These are phyloP conservation scores for Aphanocladium album DNA, from an alignment of 2,329 filamentous ascomycete species.

Conservation along the genomic window DNA sequence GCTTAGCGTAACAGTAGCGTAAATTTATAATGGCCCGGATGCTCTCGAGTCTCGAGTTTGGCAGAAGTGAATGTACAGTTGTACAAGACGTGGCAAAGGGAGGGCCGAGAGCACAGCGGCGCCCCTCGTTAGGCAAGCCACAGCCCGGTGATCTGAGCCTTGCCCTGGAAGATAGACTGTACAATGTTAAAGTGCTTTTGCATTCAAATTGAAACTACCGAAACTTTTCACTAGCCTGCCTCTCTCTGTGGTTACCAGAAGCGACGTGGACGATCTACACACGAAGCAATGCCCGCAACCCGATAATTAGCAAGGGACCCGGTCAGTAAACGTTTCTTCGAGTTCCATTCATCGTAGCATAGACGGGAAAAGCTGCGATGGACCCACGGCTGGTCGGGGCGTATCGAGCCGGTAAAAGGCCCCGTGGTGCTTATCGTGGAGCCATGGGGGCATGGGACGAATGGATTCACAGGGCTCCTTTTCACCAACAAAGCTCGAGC, in stretches of 20 bases:
- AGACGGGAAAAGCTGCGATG: neutral
- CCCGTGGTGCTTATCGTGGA: neutral
- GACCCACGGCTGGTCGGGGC: neutral
- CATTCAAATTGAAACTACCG: no score
- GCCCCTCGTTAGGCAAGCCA: no score
- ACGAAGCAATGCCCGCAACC: neutral
- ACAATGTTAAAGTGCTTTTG: no score
- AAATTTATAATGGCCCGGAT: neutral
- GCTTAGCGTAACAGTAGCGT: neutral
- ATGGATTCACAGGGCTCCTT: neutral
- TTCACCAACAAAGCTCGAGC: neutral
- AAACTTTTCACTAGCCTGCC: no score
- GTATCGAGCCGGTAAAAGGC: neutral
- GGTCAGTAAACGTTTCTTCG: neutral
- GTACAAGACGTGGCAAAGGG: neutral
- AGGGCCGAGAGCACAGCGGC: neutral
- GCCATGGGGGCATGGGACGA: neutral
- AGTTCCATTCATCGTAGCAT: neutral
- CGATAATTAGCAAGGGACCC: neutral
- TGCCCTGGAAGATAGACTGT: no score
- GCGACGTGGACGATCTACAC: neutral
- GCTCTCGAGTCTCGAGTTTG: neutral
- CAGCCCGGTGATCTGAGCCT: no score
- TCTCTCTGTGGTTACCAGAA: neutral
- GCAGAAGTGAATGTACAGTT: neutral